These are phyloP conservation scores for Umbelopsis ramanniana DNA, from an alignment of 192 early-diverging fungal species.

Conservation along the genomic window DNA sequence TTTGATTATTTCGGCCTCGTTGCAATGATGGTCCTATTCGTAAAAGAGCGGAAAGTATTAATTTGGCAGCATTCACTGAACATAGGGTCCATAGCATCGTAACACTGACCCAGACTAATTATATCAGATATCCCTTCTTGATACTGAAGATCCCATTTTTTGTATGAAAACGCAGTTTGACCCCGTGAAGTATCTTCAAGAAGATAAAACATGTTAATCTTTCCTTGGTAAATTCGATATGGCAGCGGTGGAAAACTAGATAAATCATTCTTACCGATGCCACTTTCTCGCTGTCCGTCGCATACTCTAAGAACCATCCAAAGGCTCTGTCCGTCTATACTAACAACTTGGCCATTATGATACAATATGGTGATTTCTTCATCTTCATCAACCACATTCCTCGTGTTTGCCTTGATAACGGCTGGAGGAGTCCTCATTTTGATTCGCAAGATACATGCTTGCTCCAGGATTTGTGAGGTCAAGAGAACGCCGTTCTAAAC, in stretches of 20 bases:
- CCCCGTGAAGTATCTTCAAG: constrained; percentile 26
- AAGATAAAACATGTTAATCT: too few relatives aligned
- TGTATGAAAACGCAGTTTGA: constrained; percentile 51
- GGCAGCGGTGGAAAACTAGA: background rate
- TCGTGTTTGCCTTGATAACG: constrained; percentile 27
- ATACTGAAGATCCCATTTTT: constrained; percentile 56
- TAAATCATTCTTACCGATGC: constrained; percentile 21
- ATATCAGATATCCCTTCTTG: constrained; percentile 50
- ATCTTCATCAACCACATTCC: constrained; percentile 43
- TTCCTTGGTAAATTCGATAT: background rate
- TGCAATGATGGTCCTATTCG: constrained; percentile 38
- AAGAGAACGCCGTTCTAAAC: constrained; percentile 50
- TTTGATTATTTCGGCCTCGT: background rate
- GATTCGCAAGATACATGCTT: constrained; percentile 48
- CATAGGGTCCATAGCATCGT: background rate
- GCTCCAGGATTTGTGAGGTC: constrained; percentile 53
- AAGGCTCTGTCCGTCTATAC: constrained; percentile 59
- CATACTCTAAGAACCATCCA: constrained; percentile 59
- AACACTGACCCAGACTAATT: constrained; percentile 44
- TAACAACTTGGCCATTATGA: constrained; percentile 52
- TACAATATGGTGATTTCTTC: constrained; percentile 62
- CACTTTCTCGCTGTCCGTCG: constrained; percentile 42
- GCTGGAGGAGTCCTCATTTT: constrained; percentile 50
- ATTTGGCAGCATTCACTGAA: background rate
- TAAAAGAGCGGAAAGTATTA: background rate